These are phyloP conservation scores for Crithidia mellificae DNA, from an alignment of 208 protist species.

Conservation along the genomic window DNA sequence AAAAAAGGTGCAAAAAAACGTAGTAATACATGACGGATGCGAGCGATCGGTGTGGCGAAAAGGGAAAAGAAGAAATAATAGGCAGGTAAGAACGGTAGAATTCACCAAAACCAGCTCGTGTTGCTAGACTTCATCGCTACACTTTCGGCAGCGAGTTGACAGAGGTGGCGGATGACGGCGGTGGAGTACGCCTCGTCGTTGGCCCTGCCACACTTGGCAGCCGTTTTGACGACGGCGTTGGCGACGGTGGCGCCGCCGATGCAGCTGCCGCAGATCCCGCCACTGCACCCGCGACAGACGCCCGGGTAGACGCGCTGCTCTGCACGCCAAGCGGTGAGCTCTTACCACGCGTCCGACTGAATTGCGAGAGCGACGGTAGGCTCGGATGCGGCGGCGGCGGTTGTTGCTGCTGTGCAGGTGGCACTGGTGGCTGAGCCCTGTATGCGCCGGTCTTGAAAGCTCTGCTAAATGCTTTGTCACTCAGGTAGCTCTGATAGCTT, in stretches of 20 bases:
- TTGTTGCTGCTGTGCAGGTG: too few species aligned
- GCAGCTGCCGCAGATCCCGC: background rate
- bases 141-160: slow-evolving; percentile 9
- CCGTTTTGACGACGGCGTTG: background rate
- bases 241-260: background rate
- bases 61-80: background rate
- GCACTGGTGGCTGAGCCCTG: background rate
- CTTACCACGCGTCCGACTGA: background rate
- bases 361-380: slow-evolving; percentile 6
- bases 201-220: background rate
- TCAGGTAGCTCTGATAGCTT: slow-evolving; percentile 70
- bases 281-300: background rate
- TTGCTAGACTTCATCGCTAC: too few species aligned
- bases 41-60: background rate
- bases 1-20: slow-evolving; percentile 5
- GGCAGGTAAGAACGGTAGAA: too few species aligned
- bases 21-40: background rate
- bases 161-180: background rate
- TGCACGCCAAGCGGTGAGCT: background rate
- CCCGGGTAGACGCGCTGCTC: background rate
- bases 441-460: slow-evolving; percentile 10
- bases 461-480: slow-evolving; percentile 61
- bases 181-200: background rate
- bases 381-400: background rate
- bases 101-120: too few species aligned